These are phyloP conservation scores for Coemansia sp. DNA, from an alignment of 192 early-diverging fungal genomes.

Conservation along the genomic window DNA sequence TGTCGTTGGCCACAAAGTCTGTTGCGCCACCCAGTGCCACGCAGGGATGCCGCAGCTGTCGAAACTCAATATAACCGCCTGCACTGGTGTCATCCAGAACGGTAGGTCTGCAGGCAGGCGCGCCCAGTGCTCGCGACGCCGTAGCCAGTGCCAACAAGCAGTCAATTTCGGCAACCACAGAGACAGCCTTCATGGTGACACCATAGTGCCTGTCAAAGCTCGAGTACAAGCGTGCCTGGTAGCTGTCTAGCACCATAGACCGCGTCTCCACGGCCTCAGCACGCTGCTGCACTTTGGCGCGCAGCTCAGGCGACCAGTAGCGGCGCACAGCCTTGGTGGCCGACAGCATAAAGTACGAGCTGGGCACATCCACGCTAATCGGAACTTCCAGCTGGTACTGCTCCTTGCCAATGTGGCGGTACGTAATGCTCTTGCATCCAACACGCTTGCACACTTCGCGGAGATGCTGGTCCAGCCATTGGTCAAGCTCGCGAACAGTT, in stretches of 20 bases:
- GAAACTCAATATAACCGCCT: slow-evolving; percentile 74
- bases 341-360: slow-evolving; percentile 73
- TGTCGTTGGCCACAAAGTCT: slow-evolving; percentile 97
- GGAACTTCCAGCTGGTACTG: slow-evolving; percentile 92
- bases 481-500: slow-evolving; percentile 61
- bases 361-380: slow-evolving; percentile 69
- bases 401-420: slow-evolving; percentile 94
- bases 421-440: slow-evolving; percentile 69
- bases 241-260: slow-evolving; percentile 70
- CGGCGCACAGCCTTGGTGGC: slow-evolving; percentile 78
- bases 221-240: slow-evolving; percentile 72
- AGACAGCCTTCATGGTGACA: slow-evolving; percentile 68
- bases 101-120: slow-evolving; percentile 81
- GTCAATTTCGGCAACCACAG: slow-evolving; percentile 82
- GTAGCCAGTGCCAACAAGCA: slow-evolving; percentile 75
- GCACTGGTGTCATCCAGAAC: slow-evolving; percentile 63
- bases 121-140: slow-evolving; percentile 67
- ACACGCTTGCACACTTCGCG: slow-evolving; percentile 64
- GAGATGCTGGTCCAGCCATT: slow-evolving; percentile 67
- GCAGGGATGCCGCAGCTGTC: slow-evolving; percentile 94
- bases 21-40: slow-evolving; percentile 56
- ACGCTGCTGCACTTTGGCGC: slow-evolving; percentile 65
- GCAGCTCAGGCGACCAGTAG: slow-evolving; percentile 77
- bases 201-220: slow-evolving; percentile 82
- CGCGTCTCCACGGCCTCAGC: slow-evolving; percentile 82